Evolutionary conservation across 2,329 filamentous ascomycete species (phyloP).

Genomic region (Pseudogymnoascus sp.): DNA sequence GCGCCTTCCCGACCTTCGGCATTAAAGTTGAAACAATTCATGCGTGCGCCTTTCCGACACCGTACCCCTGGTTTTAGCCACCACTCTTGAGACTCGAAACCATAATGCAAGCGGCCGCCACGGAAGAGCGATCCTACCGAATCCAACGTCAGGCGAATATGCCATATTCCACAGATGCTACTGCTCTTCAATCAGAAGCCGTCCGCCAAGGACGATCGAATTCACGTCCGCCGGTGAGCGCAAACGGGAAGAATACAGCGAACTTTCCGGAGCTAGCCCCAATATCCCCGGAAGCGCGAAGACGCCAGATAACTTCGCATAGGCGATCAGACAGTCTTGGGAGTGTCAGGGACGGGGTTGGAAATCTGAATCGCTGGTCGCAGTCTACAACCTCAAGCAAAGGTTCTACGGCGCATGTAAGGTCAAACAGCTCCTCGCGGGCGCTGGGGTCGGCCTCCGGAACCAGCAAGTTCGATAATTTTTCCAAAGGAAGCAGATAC

Average conservation of each 20-base stretch:
- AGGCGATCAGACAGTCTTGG: conserved; percentile 32
- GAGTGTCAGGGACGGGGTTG: conserved; percentile 36
- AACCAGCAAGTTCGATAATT: conserved; percentile 12
- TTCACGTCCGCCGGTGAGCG: neutral
- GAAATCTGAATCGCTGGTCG: conserved; percentile 46
- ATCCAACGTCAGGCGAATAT: conserved; percentile 1
- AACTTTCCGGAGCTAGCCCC: conserved; percentile 12
- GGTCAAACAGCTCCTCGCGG: conserved; percentile 13
- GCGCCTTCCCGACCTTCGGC: neutral
- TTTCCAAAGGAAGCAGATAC: conserved; percentile 17
- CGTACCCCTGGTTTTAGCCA: conserved; percentile 4
- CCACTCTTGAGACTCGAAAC: conserved; percentile 2
- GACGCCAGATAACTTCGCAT: conserved; percentile 17
- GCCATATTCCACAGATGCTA: conserved; percentile 1
- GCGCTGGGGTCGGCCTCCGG: conserved; percentile 23
- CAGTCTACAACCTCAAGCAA: conserved; percentile 43
- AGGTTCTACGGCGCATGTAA: conserved; percentile 29
- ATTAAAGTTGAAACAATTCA: conserved; percentile 5
- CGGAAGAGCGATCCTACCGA: conserved; percentile 7
- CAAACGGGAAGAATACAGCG: neutral
- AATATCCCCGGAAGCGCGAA: conserved; percentile 15
- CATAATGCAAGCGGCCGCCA: conserved; percentile 4
- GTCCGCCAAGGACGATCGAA: neutral
- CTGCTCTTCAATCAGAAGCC: neutral
- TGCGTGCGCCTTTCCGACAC: conserved; percentile 2